Percentiles rank a stretch among this genome's conserved stretches.
Evolutionary conservation across 2,329 filamentous ascomycete species (phyloP).

Genomic region (Xylariaceae sp.): DNA sequence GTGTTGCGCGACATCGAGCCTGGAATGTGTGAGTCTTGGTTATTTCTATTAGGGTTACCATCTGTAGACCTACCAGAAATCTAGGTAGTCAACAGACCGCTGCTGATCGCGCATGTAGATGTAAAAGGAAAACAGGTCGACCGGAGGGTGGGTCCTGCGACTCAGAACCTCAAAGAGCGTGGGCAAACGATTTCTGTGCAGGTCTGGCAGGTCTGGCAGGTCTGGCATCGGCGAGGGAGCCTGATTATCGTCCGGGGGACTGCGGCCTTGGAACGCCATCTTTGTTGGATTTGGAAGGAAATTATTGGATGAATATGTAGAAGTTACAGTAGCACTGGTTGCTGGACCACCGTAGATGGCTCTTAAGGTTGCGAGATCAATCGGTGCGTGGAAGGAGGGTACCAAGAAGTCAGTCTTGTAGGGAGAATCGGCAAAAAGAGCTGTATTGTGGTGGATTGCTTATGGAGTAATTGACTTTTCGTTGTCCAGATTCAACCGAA

Average conservation of each 20-base stretch:
- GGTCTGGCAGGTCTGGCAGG: constrained; percentile 63
- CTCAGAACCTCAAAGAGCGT: constrained; percentile 96
- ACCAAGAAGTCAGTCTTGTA: constrained; percentile 8
- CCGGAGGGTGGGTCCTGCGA: constrained; percentile 89
- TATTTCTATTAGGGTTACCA: neutral
- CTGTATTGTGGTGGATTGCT: neutral
- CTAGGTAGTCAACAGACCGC: constrained; percentile 94
- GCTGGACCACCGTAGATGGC: neutral
- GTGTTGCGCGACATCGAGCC: constrained; percentile 99
- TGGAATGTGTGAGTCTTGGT: constrained; percentile 48
- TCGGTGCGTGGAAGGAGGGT: constrained; percentile 14
- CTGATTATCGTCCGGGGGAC: constrained; percentile 37
- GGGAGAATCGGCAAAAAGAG: neutral
- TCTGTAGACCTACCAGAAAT: constrained; percentile 80
- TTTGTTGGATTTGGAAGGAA: constrained; percentile 20
- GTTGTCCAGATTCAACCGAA: constrained; percentile 7
- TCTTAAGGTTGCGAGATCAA: neutral
- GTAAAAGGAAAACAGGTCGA: constrained; percentile 98
- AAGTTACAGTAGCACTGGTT: neutral
- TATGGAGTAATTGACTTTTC: neutral
- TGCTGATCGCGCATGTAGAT: constrained; percentile 99
- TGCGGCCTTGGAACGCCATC: constrained; percentile 46
- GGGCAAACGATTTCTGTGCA: constrained; percentile 81
- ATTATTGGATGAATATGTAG: neutral
- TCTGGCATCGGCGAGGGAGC: constrained; percentile 65